phyloP scores from a whole-genome alignment of 2,329 filamentous ascomycete genomes.

The Teratosphaeria destructans region DNA sequence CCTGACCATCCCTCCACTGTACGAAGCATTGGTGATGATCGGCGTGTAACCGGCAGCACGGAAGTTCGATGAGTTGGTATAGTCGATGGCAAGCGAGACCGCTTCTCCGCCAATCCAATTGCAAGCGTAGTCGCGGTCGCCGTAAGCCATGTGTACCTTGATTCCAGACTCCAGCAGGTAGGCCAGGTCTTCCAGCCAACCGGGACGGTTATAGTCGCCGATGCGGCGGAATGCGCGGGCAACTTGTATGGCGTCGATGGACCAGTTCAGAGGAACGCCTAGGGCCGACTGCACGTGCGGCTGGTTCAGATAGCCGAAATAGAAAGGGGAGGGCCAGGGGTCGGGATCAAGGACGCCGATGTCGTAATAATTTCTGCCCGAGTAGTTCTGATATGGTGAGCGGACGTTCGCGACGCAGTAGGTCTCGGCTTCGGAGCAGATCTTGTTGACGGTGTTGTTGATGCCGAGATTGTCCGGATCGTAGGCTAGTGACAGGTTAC shows the following conservation, averaged over 20 bases:
- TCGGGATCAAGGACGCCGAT: slow-evolving; percentile 14
- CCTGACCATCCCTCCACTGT: slow-evolving; percentile 22
- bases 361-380: slow-evolving; percentile 13
- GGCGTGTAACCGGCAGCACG: slow-evolving; percentile 21
- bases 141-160: slow-evolving; percentile 19
- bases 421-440: slow-evolving; percentile 28
- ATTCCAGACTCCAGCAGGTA: slow-evolving; percentile 17
- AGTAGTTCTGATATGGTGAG: slow-evolving; percentile 3
- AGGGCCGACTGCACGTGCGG: slow-evolving; percentile 35
- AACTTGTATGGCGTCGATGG: slow-evolving; percentile 10
- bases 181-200: slow-evolving; percentile 13
- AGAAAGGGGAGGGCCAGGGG: slow-evolving; percentile 11
- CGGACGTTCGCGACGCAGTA: slow-evolving; percentile 11
- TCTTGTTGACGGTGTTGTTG: slow-evolving; percentile 27
- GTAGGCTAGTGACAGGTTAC: slow-evolving; percentile 33
- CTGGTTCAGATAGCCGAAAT: slow-evolving; percentile 36
- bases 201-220: slow-evolving; percentile 12
- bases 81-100: slow-evolving; percentile 19
- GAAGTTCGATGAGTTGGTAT: slow-evolving; percentile 12
- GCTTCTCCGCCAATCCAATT: slow-evolving; percentile 21
- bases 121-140: slow-evolving; percentile 21
- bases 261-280: slow-evolving; percentile 39
- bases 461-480: slow-evolving; percentile 40
- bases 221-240: slow-evolving; percentile 4
- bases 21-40: slow-evolving; percentile 17